A percentile compares a stretch with the other conserved stretches of the same genome.
phyloP scores from a whole-genome alignment of 345 rosid species.

The Brassica rapa region DNA sequence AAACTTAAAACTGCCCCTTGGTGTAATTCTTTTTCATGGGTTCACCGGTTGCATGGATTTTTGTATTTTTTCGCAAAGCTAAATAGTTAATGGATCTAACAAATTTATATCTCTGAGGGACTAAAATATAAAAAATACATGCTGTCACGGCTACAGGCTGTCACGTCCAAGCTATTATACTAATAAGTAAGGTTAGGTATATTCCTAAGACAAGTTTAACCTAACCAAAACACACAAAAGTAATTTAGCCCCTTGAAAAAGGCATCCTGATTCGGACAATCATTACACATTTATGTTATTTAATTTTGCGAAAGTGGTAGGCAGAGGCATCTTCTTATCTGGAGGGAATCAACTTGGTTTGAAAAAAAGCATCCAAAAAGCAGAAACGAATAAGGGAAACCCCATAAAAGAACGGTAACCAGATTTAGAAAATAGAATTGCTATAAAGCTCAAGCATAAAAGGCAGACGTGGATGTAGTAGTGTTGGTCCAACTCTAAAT shows the following conservation, averaged over 20 bases:
- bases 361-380: conserved; percentile 45
- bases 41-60: no score
- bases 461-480: conserved; percentile 9
- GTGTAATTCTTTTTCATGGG: no score
- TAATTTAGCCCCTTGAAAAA: not conserved
- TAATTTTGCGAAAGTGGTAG: not conserved
- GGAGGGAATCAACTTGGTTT: conserved; percentile 24
- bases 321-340: conserved; percentile 45
- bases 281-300: not conserved
- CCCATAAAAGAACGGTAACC: not conserved
- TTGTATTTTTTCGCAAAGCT: no score
- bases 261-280: not conserved
- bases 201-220: not conserved
- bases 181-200: not conserved
- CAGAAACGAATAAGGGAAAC: conserved; percentile 30
- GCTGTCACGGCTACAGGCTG: no score
- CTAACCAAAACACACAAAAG: not conserved
- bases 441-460: conserved; percentile 1
- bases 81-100: no score
- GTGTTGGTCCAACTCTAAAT: conserved; percentile 15
- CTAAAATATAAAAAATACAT: no score
- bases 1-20: no score
- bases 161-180: not conserved
- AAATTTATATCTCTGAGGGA: no score
- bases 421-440: not conserved